Base-by-base conservation (phyloP, 2,329 filamentous ascomycete genomes). In the Paramyrothecium roridum region DNA sequence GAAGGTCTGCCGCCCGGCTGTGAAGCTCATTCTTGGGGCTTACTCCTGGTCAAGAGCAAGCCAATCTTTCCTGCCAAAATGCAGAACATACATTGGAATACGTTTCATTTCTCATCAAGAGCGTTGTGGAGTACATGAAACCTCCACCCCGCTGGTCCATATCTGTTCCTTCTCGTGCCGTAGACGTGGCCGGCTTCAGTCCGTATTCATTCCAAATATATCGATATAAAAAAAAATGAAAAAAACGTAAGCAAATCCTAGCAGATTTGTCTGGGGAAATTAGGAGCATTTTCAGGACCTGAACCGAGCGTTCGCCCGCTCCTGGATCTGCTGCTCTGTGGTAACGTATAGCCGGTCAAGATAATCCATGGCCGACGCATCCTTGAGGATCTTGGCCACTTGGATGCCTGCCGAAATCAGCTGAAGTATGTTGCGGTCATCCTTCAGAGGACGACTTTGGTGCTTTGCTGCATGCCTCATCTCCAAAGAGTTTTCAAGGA, bases 341-440 rank as follows among this genome's bases (percentile, higher is more conserved):
- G 87, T 83, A 77, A 90, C 82, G 80, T 96, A 96, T 73, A 96
- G 79, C 70, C 81, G 80, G 75, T 93, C 89, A 67, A 95, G 79
- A 69, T 88, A 90, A 62, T 90, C 85, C 90, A 95, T 93, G 56
- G 91, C 90, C 60, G 83, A 81, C 48, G 89, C 87, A 75, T 96
- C 91, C 76, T 91, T 92, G 58, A 96, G 76, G 59, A 96, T 92
- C 73, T 91, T 93, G 57, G 90, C 89, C 57, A 96, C 91, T 73
- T 96, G 91, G 53, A 91, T 89, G 43, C 91, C 91, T 45, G 91
- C 91, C 59, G 89, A 93, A 66, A 96, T 91, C 60, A 95, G 82
- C 75, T 96, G 91, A 56, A 96, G 80, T 59, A 96, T 90, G 71
- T 95, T 93, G 63, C 91, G 83, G 74, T 96, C 91, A 76, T 96